A percentile compares a stretch with the other conserved stretches of the same genome.
Conservation (phyloP, 2,329 filamentous ascomycete species). For the Fusarium longipes region DNA sequence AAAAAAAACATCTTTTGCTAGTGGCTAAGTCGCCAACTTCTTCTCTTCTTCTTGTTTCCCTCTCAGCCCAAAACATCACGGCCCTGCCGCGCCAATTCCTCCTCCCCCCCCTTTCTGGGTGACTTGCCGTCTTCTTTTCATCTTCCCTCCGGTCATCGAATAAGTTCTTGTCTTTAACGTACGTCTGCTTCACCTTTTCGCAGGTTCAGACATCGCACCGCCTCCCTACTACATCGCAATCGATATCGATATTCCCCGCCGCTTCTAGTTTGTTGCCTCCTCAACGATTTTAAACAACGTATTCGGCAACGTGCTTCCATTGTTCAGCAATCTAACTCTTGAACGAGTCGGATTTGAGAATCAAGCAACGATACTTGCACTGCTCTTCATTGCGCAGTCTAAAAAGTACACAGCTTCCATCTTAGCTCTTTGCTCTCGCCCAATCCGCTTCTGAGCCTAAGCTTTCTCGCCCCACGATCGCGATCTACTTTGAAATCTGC, state of each 20-base stretch:
- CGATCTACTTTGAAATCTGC: constrained; percentile 31
- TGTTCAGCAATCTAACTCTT: constrained; percentile 18
- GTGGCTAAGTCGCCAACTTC: constrained; percentile 34
- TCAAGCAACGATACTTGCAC: constrained; percentile 24
- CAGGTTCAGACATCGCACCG: constrained; percentile 37
- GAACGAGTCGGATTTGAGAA: constrained; percentile 8
- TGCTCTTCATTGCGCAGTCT: constrained; percentile 40
- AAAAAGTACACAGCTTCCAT: constrained; percentile 12
- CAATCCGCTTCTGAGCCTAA: constrained; percentile 32
- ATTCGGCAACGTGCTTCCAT: constrained; percentile 17
- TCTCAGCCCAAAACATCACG: constrained; percentile 51
- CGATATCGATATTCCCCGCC: constrained; percentile 34
- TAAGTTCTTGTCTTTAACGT: constrained; percentile 50
- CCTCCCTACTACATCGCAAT: constrained; percentile 34
- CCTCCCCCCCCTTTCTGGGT: constrained; percentile 50
- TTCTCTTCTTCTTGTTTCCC: constrained; percentile 41
- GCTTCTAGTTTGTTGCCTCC: constrained; percentile 37
- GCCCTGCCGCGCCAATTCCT: constrained; percentile 60
- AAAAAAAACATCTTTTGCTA: constrained; percentile 45
- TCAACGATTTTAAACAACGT: constrained; percentile 26
- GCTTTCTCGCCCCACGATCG: constrained; percentile 34
- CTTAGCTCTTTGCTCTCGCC: constrained; percentile 29
- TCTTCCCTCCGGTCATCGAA: constrained; percentile 49
- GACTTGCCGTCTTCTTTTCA: constrained; percentile 53
- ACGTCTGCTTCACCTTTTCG: constrained; percentile 35